Base-by-base conservation (phyloP, 306 rosid genomes). In the Inga leiocalycina region DNA sequence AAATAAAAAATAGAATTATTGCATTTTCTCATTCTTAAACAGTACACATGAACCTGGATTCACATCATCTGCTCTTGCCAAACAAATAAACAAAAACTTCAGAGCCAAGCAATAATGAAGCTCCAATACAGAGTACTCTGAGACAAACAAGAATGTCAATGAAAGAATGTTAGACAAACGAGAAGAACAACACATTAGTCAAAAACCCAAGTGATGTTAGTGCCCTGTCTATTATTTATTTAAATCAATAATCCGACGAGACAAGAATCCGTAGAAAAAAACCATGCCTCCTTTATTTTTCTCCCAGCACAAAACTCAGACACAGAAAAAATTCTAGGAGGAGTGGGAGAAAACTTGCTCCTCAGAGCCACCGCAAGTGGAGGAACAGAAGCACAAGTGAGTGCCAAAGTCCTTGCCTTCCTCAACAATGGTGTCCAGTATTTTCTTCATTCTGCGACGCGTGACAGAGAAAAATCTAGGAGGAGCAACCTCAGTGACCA, bases 401-500 rank as follows among this genome's bases (percentile, higher is more conserved):
- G 74, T 54, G 19, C 54, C 82, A 22, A 84, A 78, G 77, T 82
- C 86, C 46, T 75, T 67, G 76, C 87, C 92, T 73, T 87, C 91
- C 78, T 89, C 89, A 45, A 69, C 34, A 62, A 89, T 89, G 20
- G 89, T 89, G 71, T 87, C 92, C 32, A 89, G 56, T 81, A 76
- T 78, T 59, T 77, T 88, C 65, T 82, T 90, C 80, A 56, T 12
- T 3, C 79, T 81, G 39, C 22, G 75, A 20, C 86, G 79, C 3
- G 80, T 78, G 48, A 82, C 83, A 0, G 90, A 77, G 48, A 90
- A 80, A 37, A 84, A 70, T 76, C 80, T 79, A 2, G 91, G 84
- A n/a, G 90, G 89, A 74, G 91, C 93, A 69, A 88, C 90, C 86
- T 90, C 93, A 2, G 84, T 88, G 4, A 83, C 68, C 59, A 86